Evolutionary conservation across 148 eudicot genomes (phyloP).

Genomic region (Dianthus caryophyllus): DNA sequence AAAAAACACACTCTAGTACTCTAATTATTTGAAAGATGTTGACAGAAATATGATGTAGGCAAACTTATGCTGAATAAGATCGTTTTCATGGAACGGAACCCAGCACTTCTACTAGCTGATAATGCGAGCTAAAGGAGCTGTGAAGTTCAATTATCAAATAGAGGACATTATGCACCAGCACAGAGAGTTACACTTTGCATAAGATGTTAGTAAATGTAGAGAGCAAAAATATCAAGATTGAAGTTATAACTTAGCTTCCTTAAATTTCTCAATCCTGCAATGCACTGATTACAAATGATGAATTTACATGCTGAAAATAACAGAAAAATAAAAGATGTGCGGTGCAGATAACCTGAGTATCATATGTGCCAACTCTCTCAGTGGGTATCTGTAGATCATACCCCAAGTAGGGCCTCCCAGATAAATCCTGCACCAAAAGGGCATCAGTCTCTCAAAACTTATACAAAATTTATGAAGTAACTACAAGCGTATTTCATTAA

Average conservation of each 20-base stretch:
- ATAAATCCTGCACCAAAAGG: constrained; percentile 59
- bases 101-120: neutral
- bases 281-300: no score
- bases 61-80: no score
- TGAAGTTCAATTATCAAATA: no score
- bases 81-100: no score
- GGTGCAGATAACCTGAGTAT: constrained; percentile 64
- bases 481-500: neutral
- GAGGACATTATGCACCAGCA: no score
- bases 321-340: neutral
- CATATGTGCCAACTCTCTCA: constrained; percentile 89
- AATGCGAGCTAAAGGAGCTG: no score
- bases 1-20: no score
- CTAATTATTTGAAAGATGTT: no score
- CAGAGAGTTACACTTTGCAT: no score
- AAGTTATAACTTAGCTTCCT: neutral
- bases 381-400: constrained; percentile 81
- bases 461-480: neutral
- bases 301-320: no score
- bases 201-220: neutral
- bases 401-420: constrained; percentile 87
- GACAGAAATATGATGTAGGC: no score
- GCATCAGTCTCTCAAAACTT: neutral
- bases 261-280: no score
- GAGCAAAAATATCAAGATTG: neutral